These are phyloP conservation scores for Pyrus betulifolia DNA, from an alignment of 306 rosid species.

Conservation along the genomic window DNA sequence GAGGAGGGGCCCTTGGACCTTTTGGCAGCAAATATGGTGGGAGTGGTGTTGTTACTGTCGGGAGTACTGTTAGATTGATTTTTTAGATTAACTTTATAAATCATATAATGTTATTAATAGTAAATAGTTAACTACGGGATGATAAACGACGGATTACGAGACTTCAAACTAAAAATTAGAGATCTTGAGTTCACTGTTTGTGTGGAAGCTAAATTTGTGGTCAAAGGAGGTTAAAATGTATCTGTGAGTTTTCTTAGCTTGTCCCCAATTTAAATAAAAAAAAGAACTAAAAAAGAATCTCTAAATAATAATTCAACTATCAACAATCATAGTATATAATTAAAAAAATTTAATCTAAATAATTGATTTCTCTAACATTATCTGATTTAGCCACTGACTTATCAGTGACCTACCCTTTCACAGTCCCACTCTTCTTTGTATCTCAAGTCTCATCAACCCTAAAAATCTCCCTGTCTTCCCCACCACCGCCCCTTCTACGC, in stretches of 20 bases:
- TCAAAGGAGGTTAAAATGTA: rapidly evolving
- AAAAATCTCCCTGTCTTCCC: background rate
- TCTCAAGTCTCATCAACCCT: conserved; percentile 51
- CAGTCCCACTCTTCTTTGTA: conserved; percentile 13
- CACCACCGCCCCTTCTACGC: background rate
- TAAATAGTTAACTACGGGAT: too few species aligned
- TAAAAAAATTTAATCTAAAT: too few species aligned
- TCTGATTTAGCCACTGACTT: conserved; percentile 23
- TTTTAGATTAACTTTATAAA: too few species aligned
- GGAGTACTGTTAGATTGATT: conserved; percentile 1
- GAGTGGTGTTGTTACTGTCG: conserved; percentile 24
- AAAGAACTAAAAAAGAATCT: too few species aligned
- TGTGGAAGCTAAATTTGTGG: too few species aligned
- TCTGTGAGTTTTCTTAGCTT: too few species aligned
- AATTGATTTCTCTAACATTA: too few species aligned
- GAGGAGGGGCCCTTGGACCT: conserved; percentile 8
- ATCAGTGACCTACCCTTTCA: background rate
- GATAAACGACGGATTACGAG: rapidly evolving
- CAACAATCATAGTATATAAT: too few species aligned
- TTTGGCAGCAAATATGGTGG: conserved; percentile 45
- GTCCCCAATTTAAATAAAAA: too few species aligned
- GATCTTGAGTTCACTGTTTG: rapidly evolving
- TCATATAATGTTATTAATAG: too few species aligned
- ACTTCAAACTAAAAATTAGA: too few species aligned
- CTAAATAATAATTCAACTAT: too few species aligned